These are phyloP conservation scores for Botrytis hyacinthi DNA, from an alignment of 2,329 filamentous ascomycete genomes.

Conservation along the genomic window DNA sequence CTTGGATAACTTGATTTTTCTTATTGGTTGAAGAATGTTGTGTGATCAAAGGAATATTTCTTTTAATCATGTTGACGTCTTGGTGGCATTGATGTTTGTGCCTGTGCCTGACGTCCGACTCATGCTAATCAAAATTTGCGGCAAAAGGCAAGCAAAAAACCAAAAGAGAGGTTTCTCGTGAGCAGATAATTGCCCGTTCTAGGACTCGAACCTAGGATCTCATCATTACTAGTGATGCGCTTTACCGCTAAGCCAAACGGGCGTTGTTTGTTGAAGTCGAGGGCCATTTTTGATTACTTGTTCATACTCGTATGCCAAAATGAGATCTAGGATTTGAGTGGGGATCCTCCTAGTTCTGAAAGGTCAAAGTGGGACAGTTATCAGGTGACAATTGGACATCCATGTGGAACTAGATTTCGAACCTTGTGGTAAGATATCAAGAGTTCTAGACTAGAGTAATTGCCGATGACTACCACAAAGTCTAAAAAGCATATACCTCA, in stretches of 20 bases:
- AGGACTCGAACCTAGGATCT: constrained; percentile 7
- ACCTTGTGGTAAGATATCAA: not conserved
- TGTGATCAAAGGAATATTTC: not conserved
- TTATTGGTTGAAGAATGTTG: not conserved
- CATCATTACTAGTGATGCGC: constrained; percentile 8
- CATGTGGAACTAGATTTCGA: not conserved
- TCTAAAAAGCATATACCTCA: no score
- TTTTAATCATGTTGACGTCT: no score
- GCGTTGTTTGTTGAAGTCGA: not conserved
- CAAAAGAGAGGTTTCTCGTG: fast-evolving
- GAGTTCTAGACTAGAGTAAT: not conserved
- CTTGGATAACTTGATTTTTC: not conserved
- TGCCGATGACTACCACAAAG: not conserved
- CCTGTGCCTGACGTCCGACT: no score
- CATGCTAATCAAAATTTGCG: no score
- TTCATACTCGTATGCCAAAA: fast-evolving
- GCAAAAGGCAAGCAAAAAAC: not conserved
- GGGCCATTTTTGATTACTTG: fast-evolving
- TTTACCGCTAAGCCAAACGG: constrained; percentile 15
- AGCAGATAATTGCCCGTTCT: not conserved
- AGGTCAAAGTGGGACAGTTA: not conserved
- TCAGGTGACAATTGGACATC: not conserved
- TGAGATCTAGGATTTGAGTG: not conserved
- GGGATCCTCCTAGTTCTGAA: not conserved
- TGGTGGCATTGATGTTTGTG: no score